Evolutionary conservation across 2,329 filamentous ascomycete species (phyloP).

Genomic region (Phialocephala sp.): DNA sequence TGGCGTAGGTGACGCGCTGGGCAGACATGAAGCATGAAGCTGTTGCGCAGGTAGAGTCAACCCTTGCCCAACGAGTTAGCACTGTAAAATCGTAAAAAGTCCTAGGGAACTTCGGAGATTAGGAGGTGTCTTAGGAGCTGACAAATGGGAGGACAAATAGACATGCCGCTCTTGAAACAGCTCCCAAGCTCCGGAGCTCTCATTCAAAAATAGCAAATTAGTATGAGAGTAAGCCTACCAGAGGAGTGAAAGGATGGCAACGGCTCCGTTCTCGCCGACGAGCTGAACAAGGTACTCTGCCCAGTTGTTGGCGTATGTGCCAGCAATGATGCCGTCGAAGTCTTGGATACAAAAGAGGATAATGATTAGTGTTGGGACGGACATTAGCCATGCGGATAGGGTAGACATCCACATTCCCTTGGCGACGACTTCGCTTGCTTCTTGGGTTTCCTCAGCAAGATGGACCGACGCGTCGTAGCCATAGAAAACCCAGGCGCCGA

Average conservation of each 20-base stretch:
- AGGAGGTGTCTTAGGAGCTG: too few relatives aligned
- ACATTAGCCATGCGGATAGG: slow-evolving; percentile 45
- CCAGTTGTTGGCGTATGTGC: slow-evolving; percentile 47
- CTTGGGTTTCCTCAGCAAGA: slow-evolving; percentile 47
- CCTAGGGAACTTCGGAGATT: too few relatives aligned
- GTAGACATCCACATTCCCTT: slow-evolving; percentile 48
- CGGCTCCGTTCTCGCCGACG: slow-evolving; percentile 44
- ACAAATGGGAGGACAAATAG: too few relatives aligned
- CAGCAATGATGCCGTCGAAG: slow-evolving; percentile 46
- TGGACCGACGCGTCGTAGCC: slow-evolving; percentile 47
- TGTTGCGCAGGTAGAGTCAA: slow-evolving; percentile 47
- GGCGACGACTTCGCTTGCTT: slow-evolving; percentile 46
- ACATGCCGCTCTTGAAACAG: too few relatives aligned
- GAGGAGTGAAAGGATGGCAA: slow-evolving; percentile 44
- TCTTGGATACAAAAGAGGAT: slow-evolving; percentile 50
- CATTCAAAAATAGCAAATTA: too few relatives aligned
- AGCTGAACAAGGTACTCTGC: slow-evolving; percentile 48
- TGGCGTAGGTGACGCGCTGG: slow-evolving; percentile 48
- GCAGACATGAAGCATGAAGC: slow-evolving; percentile 47
- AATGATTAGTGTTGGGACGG: slow-evolving; percentile 47
- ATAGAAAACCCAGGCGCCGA: slow-evolving; percentile 47
- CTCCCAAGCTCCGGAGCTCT: too few relatives aligned
- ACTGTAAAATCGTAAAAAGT: too few relatives aligned
- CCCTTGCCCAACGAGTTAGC: too few relatives aligned
- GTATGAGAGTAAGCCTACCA: too few relatives aligned